A percentile compares a stretch with the other conserved stretches of the same genome.
Conservation (phyloP, 1,284 basidiomycete genomes). For the Acaromyces ingoldii region DNA sequence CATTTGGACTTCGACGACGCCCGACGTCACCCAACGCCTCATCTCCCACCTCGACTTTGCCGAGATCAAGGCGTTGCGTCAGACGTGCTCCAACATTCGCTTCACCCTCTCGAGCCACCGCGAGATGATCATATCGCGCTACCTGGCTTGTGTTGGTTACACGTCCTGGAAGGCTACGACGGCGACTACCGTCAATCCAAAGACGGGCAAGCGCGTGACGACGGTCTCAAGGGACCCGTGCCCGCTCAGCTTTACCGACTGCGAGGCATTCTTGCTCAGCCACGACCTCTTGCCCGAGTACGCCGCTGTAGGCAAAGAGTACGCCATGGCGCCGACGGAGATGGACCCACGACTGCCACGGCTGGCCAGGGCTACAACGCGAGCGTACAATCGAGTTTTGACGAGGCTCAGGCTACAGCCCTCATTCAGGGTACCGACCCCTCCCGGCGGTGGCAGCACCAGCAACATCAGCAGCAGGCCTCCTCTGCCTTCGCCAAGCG, state of each 20-base stretch:
- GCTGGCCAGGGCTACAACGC: conserved; percentile 47
- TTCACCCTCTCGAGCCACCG: conserved; percentile 24
- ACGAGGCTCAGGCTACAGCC: conserved; percentile 49
- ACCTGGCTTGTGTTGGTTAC: conserved; percentile 42
- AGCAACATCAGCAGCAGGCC: background rate
- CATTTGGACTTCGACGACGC: conserved; percentile 34
- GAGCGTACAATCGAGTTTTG: conserved; percentile 52
- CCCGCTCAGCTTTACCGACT: conserved; percentile 36
- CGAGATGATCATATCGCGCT: conserved; percentile 36
- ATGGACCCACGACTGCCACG: conserved; percentile 45
- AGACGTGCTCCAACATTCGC: conserved; percentile 34
- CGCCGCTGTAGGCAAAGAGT: conserved; percentile 28
- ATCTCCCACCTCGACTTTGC: conserved; percentile 35
- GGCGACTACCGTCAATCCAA: background rate
- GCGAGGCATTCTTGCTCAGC: conserved; percentile 43
- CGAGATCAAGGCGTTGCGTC: conserved; percentile 41
- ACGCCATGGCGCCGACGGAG: conserved; percentile 24
- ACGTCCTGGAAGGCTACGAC: conserved; percentile 20
- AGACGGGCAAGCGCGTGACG: background rate
- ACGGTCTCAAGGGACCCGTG: conserved; percentile 23
- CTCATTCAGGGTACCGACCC: conserved; percentile 10
- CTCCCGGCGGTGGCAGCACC: background rate
- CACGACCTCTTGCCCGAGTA: conserved; percentile 38
- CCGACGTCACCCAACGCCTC: conserved; percentile 29
- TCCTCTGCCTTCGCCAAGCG: background rate